phyloP scores from a whole-genome alignment of 1,284 basidiomycete species.

The Cryptococcus neoformans region DNA sequence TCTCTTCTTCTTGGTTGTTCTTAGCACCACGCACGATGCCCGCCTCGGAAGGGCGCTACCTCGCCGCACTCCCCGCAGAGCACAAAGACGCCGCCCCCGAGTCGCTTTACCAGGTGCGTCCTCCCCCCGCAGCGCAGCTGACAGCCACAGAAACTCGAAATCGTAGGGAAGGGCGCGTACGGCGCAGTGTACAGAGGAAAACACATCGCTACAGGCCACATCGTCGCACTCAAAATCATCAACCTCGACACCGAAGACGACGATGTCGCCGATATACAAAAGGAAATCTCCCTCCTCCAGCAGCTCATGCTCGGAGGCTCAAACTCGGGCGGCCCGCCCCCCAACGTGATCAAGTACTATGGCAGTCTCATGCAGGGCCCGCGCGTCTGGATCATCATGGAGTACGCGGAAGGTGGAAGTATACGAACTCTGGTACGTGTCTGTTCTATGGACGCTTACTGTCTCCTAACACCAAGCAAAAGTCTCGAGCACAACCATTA shows the following conservation, averaged over 20 bases:
- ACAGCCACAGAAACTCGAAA: slow-evolving; percentile 59
- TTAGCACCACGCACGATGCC: neutral
- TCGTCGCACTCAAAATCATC: slow-evolving; percentile 96
- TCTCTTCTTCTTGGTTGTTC: neutral
- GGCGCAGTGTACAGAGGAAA: slow-evolving; percentile 94
- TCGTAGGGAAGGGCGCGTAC: slow-evolving; percentile 90
- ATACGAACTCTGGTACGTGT: slow-evolving; percentile 71
- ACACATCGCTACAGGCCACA: slow-evolving; percentile 75
- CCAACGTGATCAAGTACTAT: slow-evolving; percentile 92
- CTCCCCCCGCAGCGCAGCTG: neutral
- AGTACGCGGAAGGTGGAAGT: slow-evolving; percentile 93
- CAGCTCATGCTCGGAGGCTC: slow-evolving; percentile 59
- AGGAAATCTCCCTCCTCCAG: slow-evolving; percentile 88
- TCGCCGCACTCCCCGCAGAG: slow-evolving; percentile 33
- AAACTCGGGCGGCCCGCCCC: slow-evolving; percentile 14
- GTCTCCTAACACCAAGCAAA: slow-evolving; percentile 53
- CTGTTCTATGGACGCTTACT: neutral
- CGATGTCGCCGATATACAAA: slow-evolving; percentile 95
- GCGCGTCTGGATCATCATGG: slow-evolving; percentile 99
- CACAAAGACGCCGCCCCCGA: slow-evolving; percentile 44
- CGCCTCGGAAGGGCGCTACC: slow-evolving; percentile 40
- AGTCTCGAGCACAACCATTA: slow-evolving; percentile 74
- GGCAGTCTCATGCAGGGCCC: slow-evolving; percentile 93
- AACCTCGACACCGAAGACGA: slow-evolving; percentile 96
- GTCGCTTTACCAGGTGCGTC: slow-evolving; percentile 39